Evolutionary conservation across 345 rosid genomes (phyloP).

Genomic region (Moricandia moricandioides): DNA sequence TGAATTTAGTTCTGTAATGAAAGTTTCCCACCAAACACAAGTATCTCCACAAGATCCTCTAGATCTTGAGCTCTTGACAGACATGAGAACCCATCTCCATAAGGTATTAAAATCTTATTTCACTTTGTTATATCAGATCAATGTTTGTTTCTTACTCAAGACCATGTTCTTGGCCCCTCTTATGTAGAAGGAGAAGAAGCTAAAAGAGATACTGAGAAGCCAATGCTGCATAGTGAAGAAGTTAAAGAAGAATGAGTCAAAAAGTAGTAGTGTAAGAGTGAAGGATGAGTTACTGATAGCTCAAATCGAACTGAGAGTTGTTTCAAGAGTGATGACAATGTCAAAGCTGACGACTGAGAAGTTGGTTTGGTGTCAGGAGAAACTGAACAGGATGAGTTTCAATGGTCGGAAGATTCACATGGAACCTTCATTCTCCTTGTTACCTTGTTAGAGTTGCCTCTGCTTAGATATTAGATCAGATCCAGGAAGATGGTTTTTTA

Average conservation of each 20-base stretch:
- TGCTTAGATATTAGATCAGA: neutral
- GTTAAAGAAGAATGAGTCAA: conserved; percentile 52
- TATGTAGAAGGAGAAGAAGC: conserved; percentile 62
- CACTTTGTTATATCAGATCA: neutral
- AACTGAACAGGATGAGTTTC: conserved; percentile 50
- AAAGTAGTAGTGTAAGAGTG: conserved; percentile 29
- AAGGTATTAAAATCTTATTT: conserved; percentile 45
- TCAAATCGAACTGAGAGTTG: conserved; percentile 58
- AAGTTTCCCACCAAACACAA: conserved; percentile 41
- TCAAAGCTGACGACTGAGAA: conserved; percentile 56
- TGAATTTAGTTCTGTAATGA: conserved; percentile 29
- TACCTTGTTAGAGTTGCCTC: conserved; percentile 54
- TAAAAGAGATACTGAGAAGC: conserved; percentile 65
- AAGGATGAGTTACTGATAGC: conserved; percentile 47
- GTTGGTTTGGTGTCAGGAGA: conserved; percentile 74
- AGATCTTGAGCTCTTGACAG: conserved; percentile 47
- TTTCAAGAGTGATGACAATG: conserved; percentile 71
- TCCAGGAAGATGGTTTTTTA: conserved; percentile 1
- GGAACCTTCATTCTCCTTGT: conserved; percentile 65
- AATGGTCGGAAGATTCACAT: conserved; percentile 48
- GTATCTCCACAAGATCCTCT: conserved; percentile 47
- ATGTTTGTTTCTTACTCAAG: neutral
- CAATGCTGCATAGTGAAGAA: conserved; percentile 58
- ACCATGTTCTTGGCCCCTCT: neutral
- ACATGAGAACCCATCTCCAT: conserved; percentile 50